A percentile compares a stretch with the other conserved stretches of the same genome.
Evolutionary conservation across 129 eudicot species (phyloP).

Genomic region (Flaveria ramosissima): DNA sequence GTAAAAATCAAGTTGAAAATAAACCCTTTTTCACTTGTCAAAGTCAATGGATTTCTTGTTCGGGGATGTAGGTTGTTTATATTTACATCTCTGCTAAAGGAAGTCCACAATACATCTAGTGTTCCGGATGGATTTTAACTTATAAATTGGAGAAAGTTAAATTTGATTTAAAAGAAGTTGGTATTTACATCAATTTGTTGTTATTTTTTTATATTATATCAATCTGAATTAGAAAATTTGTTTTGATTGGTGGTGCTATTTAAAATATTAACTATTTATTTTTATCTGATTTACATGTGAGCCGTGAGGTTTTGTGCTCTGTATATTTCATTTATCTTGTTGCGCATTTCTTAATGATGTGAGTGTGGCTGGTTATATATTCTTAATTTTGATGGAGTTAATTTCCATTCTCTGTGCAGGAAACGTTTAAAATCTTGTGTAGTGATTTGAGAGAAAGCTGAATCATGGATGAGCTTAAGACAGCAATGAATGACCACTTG

Average conservation of each 20-base stretch:
- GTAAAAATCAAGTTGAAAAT: conserved; percentile 1
- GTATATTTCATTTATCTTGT: not conserved
- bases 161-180: not conserved
- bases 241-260: not conserved
- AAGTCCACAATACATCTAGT: not conserved
- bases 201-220: not conserved
- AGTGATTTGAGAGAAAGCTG: conserved; percentile 19
- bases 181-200: not conserved
- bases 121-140: not conserved
- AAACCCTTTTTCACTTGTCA: not conserved
- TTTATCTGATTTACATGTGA: not conserved
- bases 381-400: conserved; percentile 9
- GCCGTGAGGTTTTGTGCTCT: not conserved
- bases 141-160: not conserved
- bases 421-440: conserved; percentile 15
- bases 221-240: not conserved
- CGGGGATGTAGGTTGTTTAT: not conserved
- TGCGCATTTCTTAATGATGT: not conserved
- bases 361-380: not conserved
- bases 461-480: conserved; percentile 70
- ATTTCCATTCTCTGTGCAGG: conserved; percentile 14
- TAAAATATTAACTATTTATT: not conserved
- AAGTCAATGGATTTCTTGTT: not conserved
- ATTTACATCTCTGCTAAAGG: not conserved
- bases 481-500: conserved; percentile 67